phyloP scores from a whole-genome alignment of 1,284 basidiomycete genomes.

The Exobasidium cylindrosporum region DNA sequence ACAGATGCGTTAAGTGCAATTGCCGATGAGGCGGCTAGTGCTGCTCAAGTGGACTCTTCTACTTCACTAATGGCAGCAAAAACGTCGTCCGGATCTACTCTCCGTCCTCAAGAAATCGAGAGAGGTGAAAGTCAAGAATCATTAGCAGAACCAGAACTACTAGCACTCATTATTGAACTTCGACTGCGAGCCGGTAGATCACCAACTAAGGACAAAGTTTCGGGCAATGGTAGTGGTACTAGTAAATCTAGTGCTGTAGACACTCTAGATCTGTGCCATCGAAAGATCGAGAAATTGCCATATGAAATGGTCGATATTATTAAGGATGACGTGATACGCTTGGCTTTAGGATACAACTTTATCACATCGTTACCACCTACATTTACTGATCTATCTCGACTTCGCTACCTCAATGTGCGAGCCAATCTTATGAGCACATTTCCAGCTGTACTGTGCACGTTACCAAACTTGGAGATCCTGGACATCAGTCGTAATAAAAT shows the following conservation, averaged over 20 bases:
- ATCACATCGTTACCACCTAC: conserved; percentile 75
- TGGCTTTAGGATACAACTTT: conserved; percentile 82
- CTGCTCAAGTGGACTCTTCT: too few relatives aligned
- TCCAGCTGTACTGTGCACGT: conserved; percentile 75
- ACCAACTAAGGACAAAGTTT: background rate
- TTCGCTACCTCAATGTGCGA: conserved; percentile 90
- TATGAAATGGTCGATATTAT: conserved; percentile 32
- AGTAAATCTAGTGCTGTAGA: conserved; percentile 14
- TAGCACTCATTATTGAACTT: conserved; percentile 33
- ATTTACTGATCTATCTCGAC: conserved; percentile 71
- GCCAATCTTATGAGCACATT: conserved; percentile 80
- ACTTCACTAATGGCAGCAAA: too few relatives aligned
- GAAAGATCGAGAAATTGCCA: conserved; percentile 31
- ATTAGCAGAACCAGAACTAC: conserved; percentile 30
- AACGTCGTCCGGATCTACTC: background rate
- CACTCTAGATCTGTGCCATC: conserved; percentile 44
- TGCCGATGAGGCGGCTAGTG: too few relatives aligned
- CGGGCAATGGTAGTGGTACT: background rate
- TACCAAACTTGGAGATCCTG: conserved; percentile 86
- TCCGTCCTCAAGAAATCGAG: conserved; percentile 2
- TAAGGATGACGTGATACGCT: conserved; percentile 50
- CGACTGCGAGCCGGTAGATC: conserved; percentile 14
- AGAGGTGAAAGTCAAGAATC: background rate
- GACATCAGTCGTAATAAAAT: conserved; percentile 93
- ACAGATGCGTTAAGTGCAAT: too few relatives aligned